These are phyloP conservation scores for Forsythia suspensa DNA, from an alignment of 257 asterid species.

Conservation along the genomic window DNA sequence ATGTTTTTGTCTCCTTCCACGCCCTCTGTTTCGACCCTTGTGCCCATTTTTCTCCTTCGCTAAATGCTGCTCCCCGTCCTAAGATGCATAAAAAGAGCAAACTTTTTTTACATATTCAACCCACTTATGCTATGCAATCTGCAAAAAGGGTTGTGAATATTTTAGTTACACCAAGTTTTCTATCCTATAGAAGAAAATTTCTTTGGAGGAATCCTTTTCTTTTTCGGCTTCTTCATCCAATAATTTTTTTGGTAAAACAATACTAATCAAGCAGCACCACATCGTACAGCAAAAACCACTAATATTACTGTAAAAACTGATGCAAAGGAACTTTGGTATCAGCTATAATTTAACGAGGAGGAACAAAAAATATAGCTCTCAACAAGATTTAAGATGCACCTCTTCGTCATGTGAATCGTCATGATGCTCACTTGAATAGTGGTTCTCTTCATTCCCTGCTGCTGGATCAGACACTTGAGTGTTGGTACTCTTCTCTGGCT, in stretches of 20 bases:
- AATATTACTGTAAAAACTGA: neutral
- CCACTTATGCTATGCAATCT: neutral
- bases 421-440: constrained; percentile 51
- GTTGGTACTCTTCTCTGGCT: constrained; percentile 52
- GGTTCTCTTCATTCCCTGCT: constrained; percentile 63
- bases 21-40: constrained; percentile 59
- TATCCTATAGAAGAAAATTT: neutral
- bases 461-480: constrained; percentile 47
- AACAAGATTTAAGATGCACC: constrained; percentile 41
- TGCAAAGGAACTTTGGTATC: neutral
- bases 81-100: constrained; percentile 9
- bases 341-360: neutral
- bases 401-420: constrained; percentile 79
- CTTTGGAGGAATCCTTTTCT: neutral
- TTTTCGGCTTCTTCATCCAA: neutral
- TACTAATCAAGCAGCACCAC: neutral
- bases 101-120: neutral
- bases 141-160: neutral
- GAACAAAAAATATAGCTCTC: neutral
- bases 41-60: constrained; percentile 58
- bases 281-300: neutral
- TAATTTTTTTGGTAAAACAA: neutral
- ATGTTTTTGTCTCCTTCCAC: constrained; percentile 77
- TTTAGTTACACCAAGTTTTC: constrained; percentile 1
- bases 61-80: constrained; percentile 61